These are phyloP conservation scores for Fraxinus velutina DNA, from an alignment of 305 asterid genomes.

Conservation along the genomic window DNA sequence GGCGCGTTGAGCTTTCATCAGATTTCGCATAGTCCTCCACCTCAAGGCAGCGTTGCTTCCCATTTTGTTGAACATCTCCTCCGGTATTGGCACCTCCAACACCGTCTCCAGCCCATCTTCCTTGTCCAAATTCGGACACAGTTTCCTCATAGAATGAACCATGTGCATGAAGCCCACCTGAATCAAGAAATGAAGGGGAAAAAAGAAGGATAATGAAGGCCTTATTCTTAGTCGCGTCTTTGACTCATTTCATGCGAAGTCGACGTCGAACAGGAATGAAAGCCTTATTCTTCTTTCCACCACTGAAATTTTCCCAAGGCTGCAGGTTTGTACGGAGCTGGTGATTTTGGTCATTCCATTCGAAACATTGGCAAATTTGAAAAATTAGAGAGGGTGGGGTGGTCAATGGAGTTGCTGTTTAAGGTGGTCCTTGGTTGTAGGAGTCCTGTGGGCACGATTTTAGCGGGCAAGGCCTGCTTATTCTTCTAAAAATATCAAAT, in stretches of 20 bases:
- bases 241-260: not conserved
- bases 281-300: not conserved
- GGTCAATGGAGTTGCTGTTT: slow-evolving; percentile 7
- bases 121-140: slow-evolving; percentile 74
- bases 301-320: not conserved
- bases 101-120: slow-evolving; percentile 86
- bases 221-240: slow-evolving; percentile 15
- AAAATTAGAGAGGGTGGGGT: slow-evolving; percentile 7
- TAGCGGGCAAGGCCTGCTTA: not conserved
- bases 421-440: slow-evolving; percentile 56
- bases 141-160: slow-evolving; percentile 54
- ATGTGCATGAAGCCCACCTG: slow-evolving; percentile 11
- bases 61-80: slow-evolving; percentile 80
- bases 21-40: slow-evolving; percentile 73
- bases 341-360: not conserved
- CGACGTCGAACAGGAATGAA: not conserved
- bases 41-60: slow-evolving; percentile 63
- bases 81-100: slow-evolving; percentile 86
- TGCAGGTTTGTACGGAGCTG: not conserved
- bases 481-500: not conserved
- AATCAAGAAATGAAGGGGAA: not conserved
- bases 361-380: not conserved
- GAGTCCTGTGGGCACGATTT: slow-evolving; percentile 40
- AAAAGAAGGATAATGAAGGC: slow-evolving; percentile 3
- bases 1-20: slow-evolving; percentile 38